Base-by-base conservation (phyloP, 768 basidiomycete genomes). In the Panus rudis region DNA sequence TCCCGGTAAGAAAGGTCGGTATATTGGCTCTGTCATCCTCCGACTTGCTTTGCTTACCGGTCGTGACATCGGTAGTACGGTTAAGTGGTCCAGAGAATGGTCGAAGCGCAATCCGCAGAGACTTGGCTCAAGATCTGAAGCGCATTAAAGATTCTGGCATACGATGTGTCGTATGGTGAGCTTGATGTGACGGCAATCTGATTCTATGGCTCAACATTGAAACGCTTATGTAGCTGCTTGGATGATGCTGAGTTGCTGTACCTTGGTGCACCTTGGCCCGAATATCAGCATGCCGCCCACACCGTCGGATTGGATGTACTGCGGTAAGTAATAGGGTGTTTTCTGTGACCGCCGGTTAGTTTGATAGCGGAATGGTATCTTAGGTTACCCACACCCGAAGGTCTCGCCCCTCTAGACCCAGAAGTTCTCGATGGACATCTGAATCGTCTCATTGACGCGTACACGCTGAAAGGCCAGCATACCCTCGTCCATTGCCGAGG, bases 401-500 rank as follows among this genome's bases (percentile, higher is more conserved):
- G 94, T 12, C 77, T 94, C 19, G 72, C 86, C 0, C 94, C 94
- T 0, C 61, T 68, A 1, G 68, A 72, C 14, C 62, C 78, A 6
- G 66, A 68, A 6, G 69, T 57, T 13, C 65, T 97, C 23, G 86
- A 96, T 57, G 66, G 58, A 0, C 73, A 85, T 43, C 66, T 98
- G 3, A 68, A 71, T 6, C 66, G 71, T 33, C 61, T 94, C 42
- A 81, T 92, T 32, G 61, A 75, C 17, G 60, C 61, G 4, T 94
- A 94, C 55, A 84, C 92, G 1, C 67, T 92, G 3, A 67, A 65
- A 4, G 90, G 92, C 2, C 57, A 75, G 0, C 72, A 78, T 7
- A 73, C 92, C 7, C 72, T 94, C 10, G 85, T 84, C 11, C 94
- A 97, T 53, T 98, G 94, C 59, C 78, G 93, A 14, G 93, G 93